Evolutionary conservation across 1,284 basidiomycete genomes (phyloP).

Genomic region (Paramarasmius palmivorus): DNA sequence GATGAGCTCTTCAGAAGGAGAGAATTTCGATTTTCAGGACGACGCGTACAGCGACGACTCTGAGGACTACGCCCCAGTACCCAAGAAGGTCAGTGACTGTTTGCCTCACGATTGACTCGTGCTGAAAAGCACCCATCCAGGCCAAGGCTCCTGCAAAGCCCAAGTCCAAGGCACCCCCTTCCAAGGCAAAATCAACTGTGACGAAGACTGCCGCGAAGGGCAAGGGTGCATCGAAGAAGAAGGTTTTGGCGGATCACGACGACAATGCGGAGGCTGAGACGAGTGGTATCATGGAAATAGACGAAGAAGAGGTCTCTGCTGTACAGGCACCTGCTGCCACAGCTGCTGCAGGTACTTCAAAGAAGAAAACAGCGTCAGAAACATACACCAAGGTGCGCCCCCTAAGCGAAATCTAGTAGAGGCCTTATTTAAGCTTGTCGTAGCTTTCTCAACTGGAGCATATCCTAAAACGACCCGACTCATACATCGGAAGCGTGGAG

Average conservation of each 20-base stretch:
- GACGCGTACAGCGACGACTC: constrained; percentile 61
- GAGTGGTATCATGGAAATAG: constrained; percentile 34
- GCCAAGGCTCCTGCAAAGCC: constrained; percentile 36
- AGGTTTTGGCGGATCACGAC: constrained; percentile 64
- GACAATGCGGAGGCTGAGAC: constrained; percentile 43
- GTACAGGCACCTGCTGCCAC: constrained; percentile 36
- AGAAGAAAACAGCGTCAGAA: constrained; percentile 89
- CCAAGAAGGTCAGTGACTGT: constrained; percentile 56
- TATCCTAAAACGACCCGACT: constrained; percentile 95
- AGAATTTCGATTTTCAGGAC: constrained; percentile 60
- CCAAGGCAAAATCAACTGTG: constrained; percentile 34
- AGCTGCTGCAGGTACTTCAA: constrained; percentile 29
- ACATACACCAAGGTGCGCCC: constrained; percentile 84
- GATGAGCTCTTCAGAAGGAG: constrained; percentile 64
- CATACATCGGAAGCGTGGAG: constrained; percentile 96
- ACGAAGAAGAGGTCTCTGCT: constrained; percentile 44
- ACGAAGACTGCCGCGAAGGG: constrained; percentile 31
- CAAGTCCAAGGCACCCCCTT: constrained; percentile 27
- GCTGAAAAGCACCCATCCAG: constrained; percentile 20
- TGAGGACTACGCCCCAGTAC: constrained; percentile 60
- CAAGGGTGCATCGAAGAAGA: constrained; percentile 63
- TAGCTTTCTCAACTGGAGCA: constrained; percentile 97
- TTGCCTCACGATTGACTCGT: constrained; percentile 13
- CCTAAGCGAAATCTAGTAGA: background rate
- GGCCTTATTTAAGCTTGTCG: constrained; percentile 8